Evolutionary conservation across 108 stramenopile species (phyloP), one percentile per base, ranked within the genome.

Genomic region (Pseudonitzschia delicatissima): DNA sequence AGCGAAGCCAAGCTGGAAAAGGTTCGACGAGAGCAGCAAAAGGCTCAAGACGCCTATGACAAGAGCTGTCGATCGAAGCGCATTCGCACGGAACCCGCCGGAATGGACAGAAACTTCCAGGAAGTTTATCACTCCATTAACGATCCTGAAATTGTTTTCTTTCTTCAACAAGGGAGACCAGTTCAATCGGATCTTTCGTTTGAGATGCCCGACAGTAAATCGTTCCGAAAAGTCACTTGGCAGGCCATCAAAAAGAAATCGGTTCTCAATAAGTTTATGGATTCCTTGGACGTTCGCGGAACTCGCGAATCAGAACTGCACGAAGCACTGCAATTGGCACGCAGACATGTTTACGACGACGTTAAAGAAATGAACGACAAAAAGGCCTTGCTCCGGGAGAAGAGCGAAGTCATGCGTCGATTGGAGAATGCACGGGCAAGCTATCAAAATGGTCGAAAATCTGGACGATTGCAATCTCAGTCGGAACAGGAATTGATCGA

Each of bases 31-130:
- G 82, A 67, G 32, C 80, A 86, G 58, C 76, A 82, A 65, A 84
- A 87, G 67, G 83, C 87, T 0, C 73, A 61, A 26, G 88, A 90
- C 44, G 78, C 84, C 2, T 90, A 83, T 62, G 92, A 93, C 45
- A 85, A 82, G 60, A 86, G 79, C 6, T 58, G 86, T 35, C 77
- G 75, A 52, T 74, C 73, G 8, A 70, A 84, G 21, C 68, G 84
- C 18, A 74, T 83, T 21, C 74, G 92, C 23, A 88, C 84, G 4
- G 87, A 87, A 69, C 87, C 88, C 1, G 64, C 88, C 42, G 92
- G 88, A 13, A 80, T 74, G 35, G 92, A 93, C 76, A 79, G 88
- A 31, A 63, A 87, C 63, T 76, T 73, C 47, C 86, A 90, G 58
- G 78, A 79, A n/a, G 65, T 85, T 45, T 90, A 83, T 57, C 88